Evolutionary conservation across 345 rosid genomes (phyloP).

Genomic region (Turritis glabra): DNA sequence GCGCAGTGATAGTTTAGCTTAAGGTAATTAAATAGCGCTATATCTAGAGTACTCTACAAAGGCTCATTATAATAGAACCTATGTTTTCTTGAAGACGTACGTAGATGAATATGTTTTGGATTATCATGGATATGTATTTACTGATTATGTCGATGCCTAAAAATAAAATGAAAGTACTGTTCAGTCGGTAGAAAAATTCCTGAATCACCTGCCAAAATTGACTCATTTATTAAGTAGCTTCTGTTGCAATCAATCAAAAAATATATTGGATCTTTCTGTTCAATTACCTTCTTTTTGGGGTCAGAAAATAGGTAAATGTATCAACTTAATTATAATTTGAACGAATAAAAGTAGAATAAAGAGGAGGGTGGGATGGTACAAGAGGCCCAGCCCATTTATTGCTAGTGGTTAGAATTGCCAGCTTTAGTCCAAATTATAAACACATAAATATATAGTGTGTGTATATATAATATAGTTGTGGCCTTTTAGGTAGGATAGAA

Average conservation of each 20-base stretch:
- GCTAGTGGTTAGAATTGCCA: conserved; percentile 11
- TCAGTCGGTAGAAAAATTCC: neutral
- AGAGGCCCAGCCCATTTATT: conserved; percentile 39
- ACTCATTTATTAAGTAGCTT: conserved; percentile 28
- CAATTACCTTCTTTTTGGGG: conserved; percentile 8
- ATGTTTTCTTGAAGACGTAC: neutral
- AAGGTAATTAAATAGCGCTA: neutral
- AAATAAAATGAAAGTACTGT: neutral
- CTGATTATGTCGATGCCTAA: neutral
- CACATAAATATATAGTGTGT: neutral
- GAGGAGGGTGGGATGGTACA: neutral
- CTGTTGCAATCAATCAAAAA: conserved; percentile 15
- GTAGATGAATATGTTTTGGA: neutral
- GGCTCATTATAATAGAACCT: neutral
- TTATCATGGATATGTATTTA: neutral
- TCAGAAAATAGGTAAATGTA: conserved; percentile 15
- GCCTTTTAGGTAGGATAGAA: neutral
- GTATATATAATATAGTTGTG: neutral
- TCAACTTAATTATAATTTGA: neutral
- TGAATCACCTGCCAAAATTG: conserved; percentile 28
- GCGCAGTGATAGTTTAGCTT: neutral
- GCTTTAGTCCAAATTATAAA: conserved; percentile 5
- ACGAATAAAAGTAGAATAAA: neutral
- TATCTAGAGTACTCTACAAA: neutral
- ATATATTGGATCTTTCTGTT: neutral